Percentiles rank a stretch among this genome's conserved stretches.
These are phyloP conservation scores for Ceratobasidium theobromae DNA, from an alignment of 1,284 basidiomycete species.

Conservation along the genomic window DNA sequence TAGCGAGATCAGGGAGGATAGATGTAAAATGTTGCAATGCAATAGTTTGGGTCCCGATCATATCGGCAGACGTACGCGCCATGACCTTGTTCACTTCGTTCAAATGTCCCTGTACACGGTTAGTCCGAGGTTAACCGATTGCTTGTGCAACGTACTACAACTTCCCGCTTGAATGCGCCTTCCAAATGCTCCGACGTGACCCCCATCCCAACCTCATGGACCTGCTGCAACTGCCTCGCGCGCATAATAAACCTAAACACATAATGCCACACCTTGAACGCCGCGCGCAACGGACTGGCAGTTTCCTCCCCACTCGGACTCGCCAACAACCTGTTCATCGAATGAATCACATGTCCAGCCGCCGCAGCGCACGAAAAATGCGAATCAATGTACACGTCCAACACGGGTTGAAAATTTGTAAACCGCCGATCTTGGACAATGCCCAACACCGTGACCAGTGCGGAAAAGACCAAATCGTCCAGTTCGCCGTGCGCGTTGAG, in stretches of 20 bases:
- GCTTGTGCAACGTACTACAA: slow-evolving; percentile 46
- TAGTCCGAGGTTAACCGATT: neutral
- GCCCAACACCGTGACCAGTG: slow-evolving; percentile 84
- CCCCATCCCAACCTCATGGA: slow-evolving; percentile 74
- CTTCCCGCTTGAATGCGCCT: slow-evolving; percentile 78
- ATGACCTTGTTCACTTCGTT: slow-evolving; percentile 86
- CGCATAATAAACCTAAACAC: slow-evolving; percentile 92
- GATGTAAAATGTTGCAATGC: slow-evolving; percentile 93
- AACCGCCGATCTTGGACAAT: slow-evolving; percentile 95
- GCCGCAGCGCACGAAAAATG: slow-evolving; percentile 83
- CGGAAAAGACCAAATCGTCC: slow-evolving; percentile 86
- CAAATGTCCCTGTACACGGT: slow-evolving; percentile 56
- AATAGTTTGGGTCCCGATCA: slow-evolving; percentile 94
- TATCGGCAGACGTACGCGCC: slow-evolving; percentile 76
- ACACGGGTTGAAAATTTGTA: slow-evolving; percentile 89
- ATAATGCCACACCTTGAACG: slow-evolving; percentile 96
- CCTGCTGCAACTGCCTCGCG: slow-evolving; percentile 83
- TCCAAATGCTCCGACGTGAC: slow-evolving; percentile 86
- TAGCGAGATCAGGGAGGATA: slow-evolving; percentile 83
- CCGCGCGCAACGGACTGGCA: slow-evolving; percentile 77
- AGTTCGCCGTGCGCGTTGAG: slow-evolving; percentile 77
- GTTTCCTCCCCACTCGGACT: slow-evolving; percentile 74
- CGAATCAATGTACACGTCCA: slow-evolving; percentile 90
- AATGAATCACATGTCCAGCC: slow-evolving; percentile 77
- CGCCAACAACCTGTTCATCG: slow-evolving; percentile 81